Evolutionary conservation across 2,329 filamentous ascomycete genomes (phyloP).

Genomic region (Xylariaceae sp.): DNA sequence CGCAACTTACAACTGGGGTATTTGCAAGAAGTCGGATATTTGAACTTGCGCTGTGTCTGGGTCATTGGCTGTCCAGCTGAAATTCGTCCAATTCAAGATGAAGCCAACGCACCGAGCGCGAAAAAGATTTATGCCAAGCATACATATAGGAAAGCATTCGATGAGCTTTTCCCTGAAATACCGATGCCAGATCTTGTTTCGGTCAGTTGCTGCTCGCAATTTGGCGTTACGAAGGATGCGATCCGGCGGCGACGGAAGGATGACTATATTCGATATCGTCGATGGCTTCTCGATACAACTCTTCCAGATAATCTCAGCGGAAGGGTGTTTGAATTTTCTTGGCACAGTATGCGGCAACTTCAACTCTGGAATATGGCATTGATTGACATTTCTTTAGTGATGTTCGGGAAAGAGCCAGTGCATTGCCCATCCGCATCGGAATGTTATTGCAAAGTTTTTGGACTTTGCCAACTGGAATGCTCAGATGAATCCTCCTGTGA

Average conservation of each 20-base stretch:
- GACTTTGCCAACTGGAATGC: conserved; percentile 49
- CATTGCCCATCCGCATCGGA: conserved; percentile 58
- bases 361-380: neutral
- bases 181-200: conserved; percentile 47
- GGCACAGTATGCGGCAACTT: conserved; percentile 51
- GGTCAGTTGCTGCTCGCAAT: conserved; percentile 61
- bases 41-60: conserved; percentile 59
- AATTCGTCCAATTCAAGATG: conserved; percentile 40
- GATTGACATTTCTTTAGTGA: conserved; percentile 46
- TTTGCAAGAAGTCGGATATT: conserved; percentile 52
- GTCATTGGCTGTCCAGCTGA: conserved; percentile 51
- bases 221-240: conserved; percentile 53
- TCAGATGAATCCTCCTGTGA: conserved; percentile 47
- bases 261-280: conserved; percentile 53
- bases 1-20: conserved; percentile 45
- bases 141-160: conserved; percentile 40
- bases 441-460: conserved; percentile 66
- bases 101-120: conserved; percentile 33
- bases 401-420: conserved; percentile 54
- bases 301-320: conserved; percentile 53
- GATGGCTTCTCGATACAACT: conserved; percentile 56
- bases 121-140: conserved; percentile 37
- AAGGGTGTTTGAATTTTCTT: conserved; percentile 62
- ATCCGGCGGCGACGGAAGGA: conserved; percentile 44
- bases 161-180: conserved; percentile 38